phyloP scores from a whole-genome alignment of 177 flowering plant genomes.

The Telopea speciosissima region DNA sequence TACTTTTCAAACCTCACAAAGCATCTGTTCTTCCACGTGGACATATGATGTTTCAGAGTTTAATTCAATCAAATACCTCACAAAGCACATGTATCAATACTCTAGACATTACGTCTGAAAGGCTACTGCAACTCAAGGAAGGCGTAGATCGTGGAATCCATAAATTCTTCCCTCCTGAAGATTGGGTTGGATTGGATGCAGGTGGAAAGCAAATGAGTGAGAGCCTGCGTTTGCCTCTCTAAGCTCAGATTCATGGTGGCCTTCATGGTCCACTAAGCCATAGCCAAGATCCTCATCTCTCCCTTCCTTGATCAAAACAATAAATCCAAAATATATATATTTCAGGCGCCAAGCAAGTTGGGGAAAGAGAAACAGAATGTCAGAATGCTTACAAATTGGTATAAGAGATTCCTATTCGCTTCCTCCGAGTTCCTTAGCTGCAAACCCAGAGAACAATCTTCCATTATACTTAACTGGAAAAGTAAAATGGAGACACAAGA shows the following conservation, averaged over 20 bases:
- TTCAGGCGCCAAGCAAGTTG: neutral
- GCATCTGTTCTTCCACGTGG: too few species aligned
- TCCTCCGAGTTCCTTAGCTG: conserved; percentile 40
- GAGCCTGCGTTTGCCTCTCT: conserved; percentile 29
- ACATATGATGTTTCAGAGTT: too few species aligned
- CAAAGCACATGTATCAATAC: too few species aligned
- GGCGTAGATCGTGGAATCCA: conserved; percentile 30
- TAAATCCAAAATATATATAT: neutral
- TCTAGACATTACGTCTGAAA: too few species aligned
- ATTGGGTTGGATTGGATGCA: conserved; percentile 20
- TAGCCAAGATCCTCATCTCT: conserved; percentile 24
- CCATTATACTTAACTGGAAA: neutral
- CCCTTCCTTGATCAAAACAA: conserved; percentile 19
- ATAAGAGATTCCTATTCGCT: conserved; percentile 22
- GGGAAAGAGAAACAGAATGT: neutral
- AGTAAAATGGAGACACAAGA: neutral
- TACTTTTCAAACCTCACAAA: too few species aligned
- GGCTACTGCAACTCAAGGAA: conserved; percentile 27
- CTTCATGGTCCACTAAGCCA: conserved; percentile 27
- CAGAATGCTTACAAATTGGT: conserved; percentile 30
- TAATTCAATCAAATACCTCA: too few species aligned
- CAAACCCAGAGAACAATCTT: neutral
- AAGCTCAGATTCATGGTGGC: conserved; percentile 23
- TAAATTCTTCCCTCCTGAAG: conserved; percentile 20
- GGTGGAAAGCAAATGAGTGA: conserved; percentile 28